Percentiles rank a stretch among this genome's conserved stretches.
phyloP scores from a whole-genome alignment of 2,329 filamentous ascomycete species.

The Rachicladosporium sp. region DNA sequence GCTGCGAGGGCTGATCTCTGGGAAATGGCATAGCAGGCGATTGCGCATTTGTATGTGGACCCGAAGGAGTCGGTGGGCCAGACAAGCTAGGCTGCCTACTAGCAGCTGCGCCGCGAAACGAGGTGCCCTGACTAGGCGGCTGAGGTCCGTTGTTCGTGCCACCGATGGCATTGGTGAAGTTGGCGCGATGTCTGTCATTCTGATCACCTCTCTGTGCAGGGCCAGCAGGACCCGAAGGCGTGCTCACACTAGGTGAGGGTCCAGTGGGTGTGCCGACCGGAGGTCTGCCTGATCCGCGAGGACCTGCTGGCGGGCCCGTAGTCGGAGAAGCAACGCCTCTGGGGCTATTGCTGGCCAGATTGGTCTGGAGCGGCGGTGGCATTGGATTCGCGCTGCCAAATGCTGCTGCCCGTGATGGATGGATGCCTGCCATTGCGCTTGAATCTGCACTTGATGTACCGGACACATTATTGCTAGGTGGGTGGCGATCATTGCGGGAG shows the following conservation, averaged over 20 bases:
- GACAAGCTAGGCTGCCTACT: slow-evolving; percentile 6
- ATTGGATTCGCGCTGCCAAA: slow-evolving; percentile 9
- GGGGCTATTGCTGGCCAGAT: slow-evolving; percentile 9
- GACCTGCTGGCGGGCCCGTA: slow-evolving; percentile 17
- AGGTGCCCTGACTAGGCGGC: slow-evolving; percentile 14
- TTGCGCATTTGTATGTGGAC: slow-evolving; percentile 1
- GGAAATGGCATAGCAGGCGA: slow-evolving; percentile 9
- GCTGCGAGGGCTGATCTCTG: slow-evolving; percentile 12
- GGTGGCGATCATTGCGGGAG: too few relatives aligned
- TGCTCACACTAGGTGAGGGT: slow-evolving; percentile 15
- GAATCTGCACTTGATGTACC: too few relatives aligned
- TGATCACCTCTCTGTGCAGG: slow-evolving; percentile 11
- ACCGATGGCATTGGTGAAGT: slow-evolving; percentile 18
- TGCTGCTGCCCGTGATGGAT: slow-evolving; percentile 19
- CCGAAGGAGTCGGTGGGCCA: slow-evolving; percentile 3
- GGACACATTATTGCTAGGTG: too few relatives aligned
- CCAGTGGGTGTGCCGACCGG: slow-evolving; percentile 16
- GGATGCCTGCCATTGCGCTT: slow-evolving; percentile 8
- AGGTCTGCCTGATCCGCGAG: slow-evolving; percentile 14
- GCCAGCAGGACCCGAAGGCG: slow-evolving; percentile 20
- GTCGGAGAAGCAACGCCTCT: slow-evolving; percentile 16
- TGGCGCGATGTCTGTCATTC: slow-evolving; percentile 13
- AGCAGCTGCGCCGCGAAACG: slow-evolving; percentile 20
- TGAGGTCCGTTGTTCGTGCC: slow-evolving; percentile 7
- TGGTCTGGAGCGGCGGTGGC: slow-evolving; percentile 18